phyloP scores from a whole-genome alignment of 805 yeast genomes.

The Pichia phayaonensis region DNA sequence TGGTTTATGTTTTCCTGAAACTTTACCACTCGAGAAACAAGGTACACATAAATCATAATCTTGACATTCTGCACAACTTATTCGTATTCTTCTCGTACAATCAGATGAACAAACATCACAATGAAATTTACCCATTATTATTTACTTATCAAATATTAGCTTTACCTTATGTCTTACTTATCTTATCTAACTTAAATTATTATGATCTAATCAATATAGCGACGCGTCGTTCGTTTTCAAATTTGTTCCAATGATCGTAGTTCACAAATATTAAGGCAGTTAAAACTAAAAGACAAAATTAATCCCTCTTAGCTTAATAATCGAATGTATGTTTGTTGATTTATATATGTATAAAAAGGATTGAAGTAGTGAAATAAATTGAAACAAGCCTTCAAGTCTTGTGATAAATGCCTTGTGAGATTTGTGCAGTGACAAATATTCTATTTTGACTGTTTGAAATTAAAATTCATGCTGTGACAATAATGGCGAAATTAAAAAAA shows the following conservation, averaged over 20 bases:
- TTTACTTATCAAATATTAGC: no score
- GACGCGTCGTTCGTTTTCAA: neutral
- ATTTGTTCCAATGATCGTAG: neutral
- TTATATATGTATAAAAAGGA: neutral
- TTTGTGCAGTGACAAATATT: neutral
- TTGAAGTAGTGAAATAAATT: neutral
- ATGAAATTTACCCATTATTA: constrained; percentile 49
- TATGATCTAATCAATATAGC: neutral
- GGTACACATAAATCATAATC: constrained; percentile 98
- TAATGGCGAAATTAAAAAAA: neutral
- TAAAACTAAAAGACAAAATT: neutral
- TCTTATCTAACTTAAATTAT: neutral
- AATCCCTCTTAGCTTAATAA: neutral
- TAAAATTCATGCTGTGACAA: neutral
- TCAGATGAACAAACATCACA: constrained; percentile 97
- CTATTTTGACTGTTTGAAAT: neutral
- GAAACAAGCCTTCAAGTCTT: neutral
- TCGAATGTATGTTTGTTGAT: neutral
- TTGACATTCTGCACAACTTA: constrained; percentile 84
- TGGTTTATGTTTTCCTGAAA: constrained; percentile 83
- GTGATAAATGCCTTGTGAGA: neutral
- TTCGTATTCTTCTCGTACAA: constrained; percentile 85
- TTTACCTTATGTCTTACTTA: neutral
- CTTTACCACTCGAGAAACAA: constrained; percentile 81
- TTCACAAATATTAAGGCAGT: neutral